Percentiles rank a stretch among this genome's conserved stretches.
These are phyloP conservation scores for Microcos paniculata DNA, from an alignment of 345 rosid genomes.

Conservation along the genomic window DNA sequence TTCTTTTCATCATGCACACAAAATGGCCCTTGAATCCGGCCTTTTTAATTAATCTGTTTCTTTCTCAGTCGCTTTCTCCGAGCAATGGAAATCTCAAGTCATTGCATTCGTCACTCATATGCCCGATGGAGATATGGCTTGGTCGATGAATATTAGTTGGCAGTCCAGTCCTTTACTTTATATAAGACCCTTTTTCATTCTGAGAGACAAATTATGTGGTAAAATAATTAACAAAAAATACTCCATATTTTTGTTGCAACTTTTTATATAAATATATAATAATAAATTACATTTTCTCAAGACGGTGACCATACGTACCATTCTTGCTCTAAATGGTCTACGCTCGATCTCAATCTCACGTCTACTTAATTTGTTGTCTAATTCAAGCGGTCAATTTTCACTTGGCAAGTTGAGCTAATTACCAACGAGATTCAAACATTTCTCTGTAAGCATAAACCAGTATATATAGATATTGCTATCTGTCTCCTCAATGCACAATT, in stretches of 20 bases:
- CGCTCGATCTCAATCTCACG: background rate
- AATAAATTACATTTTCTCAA: too few relatives aligned
- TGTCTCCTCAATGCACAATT: slow-evolving; percentile 6
- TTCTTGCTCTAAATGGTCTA: background rate
- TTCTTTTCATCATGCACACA: too few relatives aligned
- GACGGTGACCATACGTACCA: background rate
- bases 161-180: too few relatives aligned
- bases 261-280: too few relatives aligned
- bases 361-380: background rate
- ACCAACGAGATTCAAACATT: background rate
- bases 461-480: slow-evolving; percentile 12
- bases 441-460: slow-evolving; percentile 11
- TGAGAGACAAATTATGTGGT: too few relatives aligned
- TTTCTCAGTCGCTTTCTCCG: background rate
- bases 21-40: too few relatives aligned
- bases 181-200: too few relatives aligned
- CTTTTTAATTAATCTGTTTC: background rate
- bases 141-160: background rate
- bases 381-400: background rate
- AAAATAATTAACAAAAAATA: too few relatives aligned
- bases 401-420: background rate
- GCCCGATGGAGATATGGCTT: too few relatives aligned
- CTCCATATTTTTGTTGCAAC: too few relatives aligned
- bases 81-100: background rate
- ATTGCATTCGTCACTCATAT: background rate